phyloP scores from a whole-genome alignment of 306 rosid species.

The Sechiopsis laciniata region DNA sequence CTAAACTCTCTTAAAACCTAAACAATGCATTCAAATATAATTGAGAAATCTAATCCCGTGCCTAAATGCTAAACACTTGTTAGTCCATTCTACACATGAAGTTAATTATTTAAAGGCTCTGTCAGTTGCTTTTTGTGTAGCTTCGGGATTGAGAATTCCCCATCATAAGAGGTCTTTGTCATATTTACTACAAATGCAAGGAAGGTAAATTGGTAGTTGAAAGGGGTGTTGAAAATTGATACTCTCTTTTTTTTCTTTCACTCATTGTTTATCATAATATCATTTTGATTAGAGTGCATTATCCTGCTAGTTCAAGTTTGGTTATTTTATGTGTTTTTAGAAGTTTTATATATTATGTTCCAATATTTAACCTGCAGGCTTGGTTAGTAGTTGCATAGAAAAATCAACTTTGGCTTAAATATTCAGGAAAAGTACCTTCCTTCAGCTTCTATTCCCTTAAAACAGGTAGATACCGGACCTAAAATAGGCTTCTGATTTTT shows the following conservation, averaged over 20 bases:
- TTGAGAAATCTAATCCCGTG: neutral
- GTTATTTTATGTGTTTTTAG: neutral
- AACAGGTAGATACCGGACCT: neutral
- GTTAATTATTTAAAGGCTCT: neutral
- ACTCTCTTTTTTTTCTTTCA: neutral
- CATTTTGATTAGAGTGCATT: neutral
- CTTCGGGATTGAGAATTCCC: neutral
- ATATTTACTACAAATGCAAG: neutral
- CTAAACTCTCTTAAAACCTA: neutral
- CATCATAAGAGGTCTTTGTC: neutral
- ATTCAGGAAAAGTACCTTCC: slow-evolving; percentile 15
- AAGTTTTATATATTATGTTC: neutral
- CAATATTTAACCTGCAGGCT: neutral
- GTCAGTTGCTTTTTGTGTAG: neutral
- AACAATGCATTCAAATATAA: neutral
- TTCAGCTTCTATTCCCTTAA: neutral
- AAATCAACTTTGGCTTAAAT: neutral
- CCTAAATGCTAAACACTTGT: neutral
- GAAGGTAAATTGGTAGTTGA: neutral
- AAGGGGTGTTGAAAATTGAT: neutral
- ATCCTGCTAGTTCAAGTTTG: neutral
- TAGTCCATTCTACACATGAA: neutral
- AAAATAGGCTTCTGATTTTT: neutral
- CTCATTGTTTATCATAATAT: neutral
- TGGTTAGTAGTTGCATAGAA: neutral